phyloP scores from a whole-genome alignment of 2,329 filamentous ascomycete genomes.

The Colletotrichum lini region DNA sequence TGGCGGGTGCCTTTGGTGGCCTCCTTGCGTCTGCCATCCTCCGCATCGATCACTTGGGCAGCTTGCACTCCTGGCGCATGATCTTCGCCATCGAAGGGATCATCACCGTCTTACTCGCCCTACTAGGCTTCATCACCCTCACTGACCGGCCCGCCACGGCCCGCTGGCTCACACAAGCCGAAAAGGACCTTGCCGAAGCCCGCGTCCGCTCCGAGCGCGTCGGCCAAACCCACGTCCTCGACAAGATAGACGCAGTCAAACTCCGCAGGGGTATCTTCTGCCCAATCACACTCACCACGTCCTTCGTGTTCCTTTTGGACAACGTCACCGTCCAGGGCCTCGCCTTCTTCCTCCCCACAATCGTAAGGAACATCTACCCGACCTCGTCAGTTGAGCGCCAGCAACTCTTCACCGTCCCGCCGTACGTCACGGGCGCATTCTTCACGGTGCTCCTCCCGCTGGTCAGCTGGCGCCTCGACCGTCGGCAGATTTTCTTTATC shows the following conservation, averaged over 20 bases:
- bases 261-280: conserved; percentile 71
- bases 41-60: conserved; percentile 69
- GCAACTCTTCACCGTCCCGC: conserved; percentile 76
- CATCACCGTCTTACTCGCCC: conserved; percentile 64
- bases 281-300: conserved; percentile 68
- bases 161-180: conserved; percentile 73
- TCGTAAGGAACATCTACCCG: conserved; percentile 76
- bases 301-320: conserved; percentile 73
- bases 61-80: conserved; percentile 74
- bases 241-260: conserved; percentile 72
- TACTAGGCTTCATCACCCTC: conserved; percentile 73
- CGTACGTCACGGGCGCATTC: conserved; percentile 74
- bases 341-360: conserved; percentile 76
- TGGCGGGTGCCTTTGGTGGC: conserved; percentile 78
- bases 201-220: conserved; percentile 73
- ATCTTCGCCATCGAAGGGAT: conserved; percentile 82
- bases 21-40: conserved; percentile 75
- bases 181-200: conserved; percentile 74
- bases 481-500: conserved; percentile 70
- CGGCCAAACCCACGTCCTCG: conserved; percentile 71
- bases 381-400: conserved; percentile 68
- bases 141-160: conserved; percentile 78
- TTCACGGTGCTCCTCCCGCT: conserved; percentile 71
- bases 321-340: conserved; percentile 78
- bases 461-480: conserved; percentile 69